Percentiles rank a stretch among this genome's conserved stretches.
These are phyloP conservation scores for Triangularia setosa DNA, from an alignment of 2,329 filamentous ascomycete genomes.

Conservation along the genomic window DNA sequence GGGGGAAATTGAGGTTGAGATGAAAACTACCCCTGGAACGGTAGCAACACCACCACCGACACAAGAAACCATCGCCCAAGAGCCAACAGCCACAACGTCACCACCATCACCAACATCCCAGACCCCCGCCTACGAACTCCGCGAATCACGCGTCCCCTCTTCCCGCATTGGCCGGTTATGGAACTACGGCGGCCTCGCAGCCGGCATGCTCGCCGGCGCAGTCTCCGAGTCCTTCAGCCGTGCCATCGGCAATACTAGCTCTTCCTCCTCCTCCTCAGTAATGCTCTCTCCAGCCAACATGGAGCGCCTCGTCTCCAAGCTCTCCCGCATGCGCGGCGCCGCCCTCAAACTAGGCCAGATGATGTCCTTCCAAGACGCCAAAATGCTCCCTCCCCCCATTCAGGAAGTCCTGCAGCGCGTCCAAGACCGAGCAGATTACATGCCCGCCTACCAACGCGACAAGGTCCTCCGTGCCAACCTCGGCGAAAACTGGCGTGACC, in stretches of 20 bases:
- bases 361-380: constrained; percentile 96
- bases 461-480: constrained; percentile 76
- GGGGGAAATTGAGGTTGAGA: not conserved
- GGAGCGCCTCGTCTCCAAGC: constrained; percentile 85
- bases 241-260: constrained; percentile 63
- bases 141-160: constrained; percentile 86
- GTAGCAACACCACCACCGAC: not conserved
- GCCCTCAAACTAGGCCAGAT: constrained; percentile 97
- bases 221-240: constrained; percentile 81
- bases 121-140: constrained; percentile 59
- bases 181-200: constrained; percentile 91
- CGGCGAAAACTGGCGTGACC: constrained; percentile 75
- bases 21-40: not conserved
- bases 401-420: constrained; percentile 89
- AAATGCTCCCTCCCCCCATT: constrained; percentile 84
- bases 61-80: constrained; percentile 14
- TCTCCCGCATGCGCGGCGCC: constrained; percentile 94
- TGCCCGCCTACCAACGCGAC: constrained; percentile 91
- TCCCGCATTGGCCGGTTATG: constrained; percentile 82
- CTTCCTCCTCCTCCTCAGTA: constrained; percentile 72
- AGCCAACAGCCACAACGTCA: too few relatives aligned
- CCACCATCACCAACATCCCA: not conserved
- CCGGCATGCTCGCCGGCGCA: constrained; percentile 91
- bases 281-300: constrained; percentile 88
- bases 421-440: constrained; percentile 95